Conservation (phyloP, 768 basidiomycete species). For the Amylocystis lapponica region DNA sequence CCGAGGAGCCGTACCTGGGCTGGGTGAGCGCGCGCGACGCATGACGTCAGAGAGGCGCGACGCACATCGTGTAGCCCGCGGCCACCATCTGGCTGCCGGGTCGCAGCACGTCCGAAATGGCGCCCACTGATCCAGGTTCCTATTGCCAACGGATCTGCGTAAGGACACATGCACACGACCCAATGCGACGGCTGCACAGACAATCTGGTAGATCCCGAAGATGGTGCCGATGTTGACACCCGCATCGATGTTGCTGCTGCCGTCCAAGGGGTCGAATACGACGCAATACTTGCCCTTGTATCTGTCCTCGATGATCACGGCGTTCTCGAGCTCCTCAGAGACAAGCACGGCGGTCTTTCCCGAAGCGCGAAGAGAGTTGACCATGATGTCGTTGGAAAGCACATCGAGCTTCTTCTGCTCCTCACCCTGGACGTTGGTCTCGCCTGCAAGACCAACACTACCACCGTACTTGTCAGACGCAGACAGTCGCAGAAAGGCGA, state of each 20-base stretch:
- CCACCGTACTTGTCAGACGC: constrained; percentile 4
- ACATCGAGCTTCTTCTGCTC: constrained; percentile 99
- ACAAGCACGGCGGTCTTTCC: constrained; percentile 96
- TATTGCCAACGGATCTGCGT: constrained; percentile 28
- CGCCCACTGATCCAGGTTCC: constrained; percentile 74
- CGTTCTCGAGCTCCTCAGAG: constrained; percentile 91
- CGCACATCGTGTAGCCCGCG: constrained; percentile 94
- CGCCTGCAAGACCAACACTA: constrained; percentile 95
- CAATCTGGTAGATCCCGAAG: constrained; percentile 93
- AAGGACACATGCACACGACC: background rate
- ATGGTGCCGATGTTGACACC: constrained; percentile 98
- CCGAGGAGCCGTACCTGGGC: constrained; percentile 84
- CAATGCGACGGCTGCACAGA: constrained; percentile 36
- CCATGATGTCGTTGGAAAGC: constrained; percentile 99
- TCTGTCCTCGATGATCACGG: constrained; percentile 80
- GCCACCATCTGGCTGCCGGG: constrained; percentile 97
- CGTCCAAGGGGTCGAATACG: constrained; percentile 97
- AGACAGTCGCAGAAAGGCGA: constrained; percentile 1
- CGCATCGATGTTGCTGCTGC: constrained; percentile 95
- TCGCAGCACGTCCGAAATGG: constrained; percentile 80
- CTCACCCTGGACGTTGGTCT: constrained; percentile 95
- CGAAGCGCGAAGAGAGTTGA: constrained; percentile 93
- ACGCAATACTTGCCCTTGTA: constrained; percentile 91
- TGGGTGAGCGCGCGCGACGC: background rate
- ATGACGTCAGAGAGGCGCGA: constrained; percentile 1